phyloP scores from a whole-genome alignment of 495 filamentous ascomycete species.

The Cetradonia linearis region DNA sequence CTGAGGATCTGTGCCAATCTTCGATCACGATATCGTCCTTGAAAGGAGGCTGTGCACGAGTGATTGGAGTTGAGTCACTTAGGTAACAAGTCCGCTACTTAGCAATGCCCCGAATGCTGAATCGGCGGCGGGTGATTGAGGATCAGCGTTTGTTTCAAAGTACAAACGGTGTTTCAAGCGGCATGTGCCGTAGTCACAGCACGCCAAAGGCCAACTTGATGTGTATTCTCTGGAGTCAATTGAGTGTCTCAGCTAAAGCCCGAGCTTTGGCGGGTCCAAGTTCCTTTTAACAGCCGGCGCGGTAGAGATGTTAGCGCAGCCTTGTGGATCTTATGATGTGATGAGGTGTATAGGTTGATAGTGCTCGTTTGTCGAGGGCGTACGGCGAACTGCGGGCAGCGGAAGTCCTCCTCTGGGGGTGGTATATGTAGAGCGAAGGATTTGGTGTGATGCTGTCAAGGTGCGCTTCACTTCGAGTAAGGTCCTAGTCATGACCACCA shows the following conservation, averaged over 20 bases:
- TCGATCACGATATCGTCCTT: not conserved
- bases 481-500: conserved; percentile 1
- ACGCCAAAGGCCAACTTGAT: not conserved
- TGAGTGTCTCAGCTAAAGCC: not conserved
- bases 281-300: not conserved
- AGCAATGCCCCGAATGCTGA: conserved; percentile 24
- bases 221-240: not conserved
- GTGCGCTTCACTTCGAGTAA: not conserved
- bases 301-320: conserved; percentile 4
- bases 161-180: conserved; percentile 14
- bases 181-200: not conserved
- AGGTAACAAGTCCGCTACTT: conserved; percentile 4
- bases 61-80: conserved; percentile 7
- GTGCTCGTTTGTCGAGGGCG: not conserved
- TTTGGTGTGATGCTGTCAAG: conserved; percentile 1
- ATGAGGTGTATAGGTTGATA: not conserved
- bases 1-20: conserved; percentile 10
- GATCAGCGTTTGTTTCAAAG: conserved; percentile 22
- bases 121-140: conserved; percentile 5
- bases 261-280: not conserved
- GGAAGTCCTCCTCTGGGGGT: not conserved
- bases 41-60: conserved; percentile 18
- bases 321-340: conserved; percentile 4
- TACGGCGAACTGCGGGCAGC: not conserved
- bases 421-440: conserved; percentile 5